Conservation (phyloP, 805 yeast genomes). For the Candida loeiensis region DNA sequence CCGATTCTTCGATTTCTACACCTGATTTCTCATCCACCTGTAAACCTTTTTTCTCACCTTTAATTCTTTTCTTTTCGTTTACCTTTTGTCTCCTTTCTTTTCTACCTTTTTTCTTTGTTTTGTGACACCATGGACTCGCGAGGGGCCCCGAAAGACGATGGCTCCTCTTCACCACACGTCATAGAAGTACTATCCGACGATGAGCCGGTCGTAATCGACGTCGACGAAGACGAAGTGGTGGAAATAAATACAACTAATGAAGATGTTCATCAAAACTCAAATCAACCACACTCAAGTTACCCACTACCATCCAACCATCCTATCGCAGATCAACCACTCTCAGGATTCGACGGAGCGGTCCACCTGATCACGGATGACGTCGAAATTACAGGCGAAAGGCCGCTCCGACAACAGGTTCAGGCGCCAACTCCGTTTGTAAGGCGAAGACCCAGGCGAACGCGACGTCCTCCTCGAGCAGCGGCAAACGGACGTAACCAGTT, state of each 20-base stretch:
- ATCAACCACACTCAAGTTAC: neutral
- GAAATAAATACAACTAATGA: no score
- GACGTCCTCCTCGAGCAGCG: neutral
- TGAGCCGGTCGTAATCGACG: conserved; percentile 17
- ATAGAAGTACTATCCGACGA: conserved; percentile 17
- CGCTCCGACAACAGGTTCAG: conserved; percentile 9
- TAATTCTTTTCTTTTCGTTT: neutral
- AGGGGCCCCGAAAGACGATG: neutral
- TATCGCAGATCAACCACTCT: neutral
- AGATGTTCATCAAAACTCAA: neutral
- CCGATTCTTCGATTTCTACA: neutral
- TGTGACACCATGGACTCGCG: conserved; percentile 1
- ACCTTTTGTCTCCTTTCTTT: neutral
- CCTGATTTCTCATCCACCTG: neutral
- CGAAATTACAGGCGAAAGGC: conserved; percentile 22
- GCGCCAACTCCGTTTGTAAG: neutral
- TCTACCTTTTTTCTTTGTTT: neutral
- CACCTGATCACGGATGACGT: conserved; percentile 16
- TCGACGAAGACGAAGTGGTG: conserved; percentile 19
- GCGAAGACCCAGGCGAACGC: conserved; percentile 1
- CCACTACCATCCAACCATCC: neutral
- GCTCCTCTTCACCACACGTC: conserved; percentile 6
- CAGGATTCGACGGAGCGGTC: conserved; percentile 1
- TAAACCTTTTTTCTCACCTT: neutral
- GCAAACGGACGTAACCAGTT: conserved; percentile 1